These are phyloP conservation scores for Rhynchosporium agropyri DNA, from an alignment of 2,329 filamentous ascomycete genomes.

Conservation along the genomic window DNA sequence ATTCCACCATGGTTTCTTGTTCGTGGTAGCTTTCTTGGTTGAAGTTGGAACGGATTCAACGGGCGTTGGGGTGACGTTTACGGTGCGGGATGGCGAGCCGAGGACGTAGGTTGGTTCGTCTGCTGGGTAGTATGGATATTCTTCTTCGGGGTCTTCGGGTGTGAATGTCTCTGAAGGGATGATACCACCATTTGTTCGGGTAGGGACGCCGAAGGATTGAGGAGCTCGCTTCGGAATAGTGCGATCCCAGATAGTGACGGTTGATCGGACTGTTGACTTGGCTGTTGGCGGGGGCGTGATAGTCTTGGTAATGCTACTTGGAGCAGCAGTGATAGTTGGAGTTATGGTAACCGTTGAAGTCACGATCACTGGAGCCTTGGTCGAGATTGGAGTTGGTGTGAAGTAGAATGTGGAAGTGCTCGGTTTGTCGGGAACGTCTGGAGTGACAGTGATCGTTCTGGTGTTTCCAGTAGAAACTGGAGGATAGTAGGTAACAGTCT, in stretches of 20 bases:
- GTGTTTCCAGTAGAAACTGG: slow-evolving; percentile 1
- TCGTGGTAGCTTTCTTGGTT: slow-evolving; percentile 1
- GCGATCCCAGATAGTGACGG: slow-evolving; percentile 4
- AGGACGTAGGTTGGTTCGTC: slow-evolving; percentile 8
- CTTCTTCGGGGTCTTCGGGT: neutral
- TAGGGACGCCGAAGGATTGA: slow-evolving; percentile 5
- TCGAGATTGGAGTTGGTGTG: neutral
- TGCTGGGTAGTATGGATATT: slow-evolving; percentile 6
- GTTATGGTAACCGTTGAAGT: neutral
- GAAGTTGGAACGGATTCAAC: neutral
- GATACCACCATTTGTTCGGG: neutral
- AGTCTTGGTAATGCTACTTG: neutral
- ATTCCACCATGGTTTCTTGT: slow-evolving; percentile 10
- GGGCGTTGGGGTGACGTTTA: neutral
- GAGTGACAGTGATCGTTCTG: slow-evolving; percentile 1
- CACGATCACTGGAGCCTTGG: neutral
- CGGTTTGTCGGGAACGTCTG: neutral
- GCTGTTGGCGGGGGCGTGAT: neutral
- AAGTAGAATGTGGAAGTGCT: slow-evolving; percentile 8
- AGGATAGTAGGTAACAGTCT: slow-evolving; percentile 12
- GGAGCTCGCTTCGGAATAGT: slow-evolving; percentile 1
- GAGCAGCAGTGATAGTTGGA: neutral
- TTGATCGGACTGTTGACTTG: slow-evolving; percentile 6
- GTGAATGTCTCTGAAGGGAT: slow-evolving; percentile 4
- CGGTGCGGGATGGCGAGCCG: slow-evolving; percentile 5